Evolutionary conservation across 108 stramenopile genomes (phyloP).

Genomic region (Hondaea fermentalgiana): DNA sequence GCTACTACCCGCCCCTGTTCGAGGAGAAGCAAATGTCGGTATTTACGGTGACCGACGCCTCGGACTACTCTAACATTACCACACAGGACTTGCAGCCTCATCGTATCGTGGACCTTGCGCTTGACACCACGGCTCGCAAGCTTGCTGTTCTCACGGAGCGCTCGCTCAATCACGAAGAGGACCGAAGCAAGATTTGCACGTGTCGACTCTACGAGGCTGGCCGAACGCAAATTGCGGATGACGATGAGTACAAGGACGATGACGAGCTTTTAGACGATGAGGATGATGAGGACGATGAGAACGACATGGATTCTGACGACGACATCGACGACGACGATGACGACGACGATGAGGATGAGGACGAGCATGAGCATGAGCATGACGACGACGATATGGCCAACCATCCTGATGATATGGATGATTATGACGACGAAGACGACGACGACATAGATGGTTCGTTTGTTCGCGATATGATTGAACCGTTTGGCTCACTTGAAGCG

Average conservation of each 20-base stretch:
- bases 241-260: background rate
- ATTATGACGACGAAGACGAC: background rate
- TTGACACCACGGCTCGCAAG: background rate
- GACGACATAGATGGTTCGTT: background rate
- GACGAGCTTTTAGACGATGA: background rate
- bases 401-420: background rate
- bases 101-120: background rate
- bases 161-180: background rate
- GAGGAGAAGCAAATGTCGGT: background rate
- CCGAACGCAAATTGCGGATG: background rate
- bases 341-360: background rate
- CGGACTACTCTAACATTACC: slow-evolving; percentile 4
- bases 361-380: background rate
- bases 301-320: background rate
- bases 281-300: background rate
- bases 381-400: background rate
- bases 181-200: background rate
- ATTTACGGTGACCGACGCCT: background rate
- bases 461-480: too few species aligned
- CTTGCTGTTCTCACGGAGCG: background rate
- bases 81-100: background rate
- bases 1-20: background rate
- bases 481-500: too few species aligned
- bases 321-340: background rate
- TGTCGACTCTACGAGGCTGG: background rate